Evolutionary conservation across 768 basidiomycete species (phyloP).

Genomic region (Rubroboletus pulcherrimus): DNA sequence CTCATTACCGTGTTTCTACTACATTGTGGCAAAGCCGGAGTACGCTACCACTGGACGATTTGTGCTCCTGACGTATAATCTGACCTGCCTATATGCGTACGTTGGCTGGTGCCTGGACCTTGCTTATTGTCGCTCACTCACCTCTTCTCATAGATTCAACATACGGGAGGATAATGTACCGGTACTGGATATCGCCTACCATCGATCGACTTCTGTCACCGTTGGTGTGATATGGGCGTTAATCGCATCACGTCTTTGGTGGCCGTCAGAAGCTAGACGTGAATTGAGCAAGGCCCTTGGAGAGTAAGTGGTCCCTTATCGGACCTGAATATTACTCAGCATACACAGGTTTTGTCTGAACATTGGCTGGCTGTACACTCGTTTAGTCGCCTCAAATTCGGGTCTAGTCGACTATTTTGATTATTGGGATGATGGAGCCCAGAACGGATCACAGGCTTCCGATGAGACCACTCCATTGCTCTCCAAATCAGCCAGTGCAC

Average conservation of each 20-base stretch:
- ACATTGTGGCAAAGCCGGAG: conserved; percentile 73
- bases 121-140: background rate
- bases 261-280: conserved; percentile 90
- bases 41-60: conserved; percentile 76
- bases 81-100: conserved; percentile 73
- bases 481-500: conserved; percentile 37
- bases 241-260: conserved; percentile 86
- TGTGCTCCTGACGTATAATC: conserved; percentile 82
- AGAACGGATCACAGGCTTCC: conserved; percentile 2
- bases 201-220: conserved; percentile 77
- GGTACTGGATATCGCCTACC: conserved; percentile 66
- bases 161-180: conserved; percentile 59
- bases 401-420: conserved; percentile 49
- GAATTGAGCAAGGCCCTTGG: conserved; percentile 83
- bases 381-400: conserved; percentile 84
- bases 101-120: conserved; percentile 14
- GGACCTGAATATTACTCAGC: background rate
- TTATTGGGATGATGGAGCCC: conserved; percentile 13
- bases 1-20: conserved; percentile 92
- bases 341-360: conserved; percentile 82
- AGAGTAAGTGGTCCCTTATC: conserved; percentile 54
- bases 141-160: conserved; percentile 60
- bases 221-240: conserved; percentile 88
- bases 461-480: conserved; percentile 32
- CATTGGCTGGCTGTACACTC: conserved; percentile 92